These are phyloP conservation scores for Phaeosphaeriaceae sp. DNA, from an alignment of 2,329 filamentous ascomycete species.

Conservation along the genomic window DNA sequence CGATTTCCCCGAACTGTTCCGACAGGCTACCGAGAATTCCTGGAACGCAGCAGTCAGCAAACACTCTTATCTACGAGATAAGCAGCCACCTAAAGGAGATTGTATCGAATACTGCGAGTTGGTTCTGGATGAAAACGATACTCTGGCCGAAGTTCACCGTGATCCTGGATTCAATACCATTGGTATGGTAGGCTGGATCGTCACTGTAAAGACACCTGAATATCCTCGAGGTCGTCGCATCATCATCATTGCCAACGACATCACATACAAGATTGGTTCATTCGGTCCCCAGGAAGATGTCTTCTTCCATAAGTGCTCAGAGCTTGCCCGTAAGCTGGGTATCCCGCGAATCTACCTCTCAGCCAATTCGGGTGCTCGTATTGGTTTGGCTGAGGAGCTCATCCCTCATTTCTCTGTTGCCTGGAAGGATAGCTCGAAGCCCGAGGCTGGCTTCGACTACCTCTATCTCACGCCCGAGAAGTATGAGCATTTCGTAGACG, in stretches of 20 bases:
- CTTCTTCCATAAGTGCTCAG: constrained; percentile 99
- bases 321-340: constrained; percentile 89
- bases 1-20: constrained; percentile 99
- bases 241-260: constrained; percentile 97
- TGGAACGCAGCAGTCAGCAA: constrained; percentile 80
- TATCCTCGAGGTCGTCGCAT: constrained; percentile 92
- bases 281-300: constrained; percentile 96
- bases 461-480: constrained; percentile 88
- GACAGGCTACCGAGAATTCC: constrained; percentile 94
- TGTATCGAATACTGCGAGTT: constrained; percentile 95
- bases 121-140: constrained; percentile 92
- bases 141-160: constrained; percentile 88
- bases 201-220: constrained; percentile 92
- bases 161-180: constrained; percentile 95
- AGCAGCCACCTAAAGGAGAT: constrained; percentile 83
- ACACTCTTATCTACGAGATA: constrained; percentile 75
- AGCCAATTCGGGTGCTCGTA: constrained; percentile 97
- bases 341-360: constrained; percentile 98
- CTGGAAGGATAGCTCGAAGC: constrained; percentile 85
- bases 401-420: constrained; percentile 97
- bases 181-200: constrained; percentile 98
- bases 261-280: constrained; percentile 98
- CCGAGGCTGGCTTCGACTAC: constrained; percentile 93
- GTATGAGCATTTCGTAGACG: constrained; percentile 85
- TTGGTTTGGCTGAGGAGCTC: constrained; percentile 94